Conservation (phyloP, 331 rosid species). For the Pyracantha coccinea region DNA sequence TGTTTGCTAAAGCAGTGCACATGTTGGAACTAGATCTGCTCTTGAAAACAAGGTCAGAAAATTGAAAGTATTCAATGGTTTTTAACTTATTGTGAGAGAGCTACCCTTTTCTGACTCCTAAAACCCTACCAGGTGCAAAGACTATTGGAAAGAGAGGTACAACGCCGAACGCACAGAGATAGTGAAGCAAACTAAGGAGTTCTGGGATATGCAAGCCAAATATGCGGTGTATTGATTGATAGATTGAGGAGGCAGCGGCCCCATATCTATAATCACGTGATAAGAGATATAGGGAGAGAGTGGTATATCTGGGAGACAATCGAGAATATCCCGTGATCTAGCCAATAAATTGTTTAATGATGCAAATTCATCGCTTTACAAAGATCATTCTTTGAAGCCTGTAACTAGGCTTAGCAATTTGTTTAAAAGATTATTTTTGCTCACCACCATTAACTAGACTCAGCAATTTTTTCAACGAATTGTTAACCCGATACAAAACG, state of each 20-base stretch:
- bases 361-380: neutral
- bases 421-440: no score
- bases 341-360: neutral
- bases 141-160: conserved; percentile 64
- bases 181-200: conserved; percentile 61
- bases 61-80: conserved; percentile 4
- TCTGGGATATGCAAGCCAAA: conserved; percentile 59
- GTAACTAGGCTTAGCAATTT: no score
- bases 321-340: neutral
- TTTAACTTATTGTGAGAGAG: neutral
- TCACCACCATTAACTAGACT: no score
- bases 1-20: conserved; percentile 46
- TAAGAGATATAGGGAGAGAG: neutral
- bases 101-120: neutral
- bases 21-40: conserved; percentile 73
- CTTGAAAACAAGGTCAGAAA: conserved; percentile 59
- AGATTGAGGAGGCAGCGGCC: neutral
- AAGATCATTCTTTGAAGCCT: neutral
- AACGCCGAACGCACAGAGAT: conserved; percentile 30
- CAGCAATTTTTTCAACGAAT: no score
- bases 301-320: neutral
- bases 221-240: conserved; percentile 22
- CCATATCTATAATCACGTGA: neutral
- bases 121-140: conserved; percentile 43
- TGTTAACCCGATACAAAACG: fast-evolving